These are phyloP conservation scores for Verticillium isaacii DNA, from an alignment of 2,329 filamentous ascomycete genomes.

Conservation along the genomic window DNA sequence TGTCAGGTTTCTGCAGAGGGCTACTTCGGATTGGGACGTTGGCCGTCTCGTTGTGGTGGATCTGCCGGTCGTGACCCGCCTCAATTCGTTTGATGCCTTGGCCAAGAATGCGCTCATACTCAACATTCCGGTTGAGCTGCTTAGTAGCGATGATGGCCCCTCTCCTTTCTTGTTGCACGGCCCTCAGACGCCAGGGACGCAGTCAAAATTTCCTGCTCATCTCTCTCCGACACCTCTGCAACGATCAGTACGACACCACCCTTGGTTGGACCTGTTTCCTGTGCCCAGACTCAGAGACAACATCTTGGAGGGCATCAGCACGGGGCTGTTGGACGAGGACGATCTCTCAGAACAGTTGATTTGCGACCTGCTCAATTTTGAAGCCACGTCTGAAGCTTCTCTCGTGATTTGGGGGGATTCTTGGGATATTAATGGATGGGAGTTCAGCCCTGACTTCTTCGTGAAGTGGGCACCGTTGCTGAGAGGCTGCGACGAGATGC, in stretches of 20 bases:
- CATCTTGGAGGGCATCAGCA: not conserved
- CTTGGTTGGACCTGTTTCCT: conserved; percentile 1
- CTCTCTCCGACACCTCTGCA: not conserved
- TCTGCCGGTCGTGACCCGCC: too few relatives aligned
- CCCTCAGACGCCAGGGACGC: too few relatives aligned
- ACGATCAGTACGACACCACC: not conserved
- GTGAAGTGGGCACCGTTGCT: not conserved
- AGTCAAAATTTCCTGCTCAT: not conserved
- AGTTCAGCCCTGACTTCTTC: not conserved
- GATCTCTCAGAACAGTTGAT: too few relatives aligned
- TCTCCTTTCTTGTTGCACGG: too few relatives aligned
- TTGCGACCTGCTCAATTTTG: too few relatives aligned
- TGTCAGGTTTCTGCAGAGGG: too few relatives aligned
- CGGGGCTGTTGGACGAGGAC: not conserved
- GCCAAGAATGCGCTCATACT: too few relatives aligned
- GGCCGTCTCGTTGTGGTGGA: too few relatives aligned
- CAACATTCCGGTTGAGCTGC: too few relatives aligned
- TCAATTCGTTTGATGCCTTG: too few relatives aligned
- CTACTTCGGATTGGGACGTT: too few relatives aligned
- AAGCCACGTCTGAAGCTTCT: not conserved
- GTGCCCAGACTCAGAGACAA: not conserved
- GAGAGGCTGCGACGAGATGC: not conserved
- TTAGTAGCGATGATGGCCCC: too few relatives aligned
- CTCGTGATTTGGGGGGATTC: not conserved
- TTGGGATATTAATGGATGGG: not conserved